Evolutionary conservation across 1,139 yeast genomes (phyloP).

Genomic region (Hemisphaericaspora lyxosophila): DNA sequence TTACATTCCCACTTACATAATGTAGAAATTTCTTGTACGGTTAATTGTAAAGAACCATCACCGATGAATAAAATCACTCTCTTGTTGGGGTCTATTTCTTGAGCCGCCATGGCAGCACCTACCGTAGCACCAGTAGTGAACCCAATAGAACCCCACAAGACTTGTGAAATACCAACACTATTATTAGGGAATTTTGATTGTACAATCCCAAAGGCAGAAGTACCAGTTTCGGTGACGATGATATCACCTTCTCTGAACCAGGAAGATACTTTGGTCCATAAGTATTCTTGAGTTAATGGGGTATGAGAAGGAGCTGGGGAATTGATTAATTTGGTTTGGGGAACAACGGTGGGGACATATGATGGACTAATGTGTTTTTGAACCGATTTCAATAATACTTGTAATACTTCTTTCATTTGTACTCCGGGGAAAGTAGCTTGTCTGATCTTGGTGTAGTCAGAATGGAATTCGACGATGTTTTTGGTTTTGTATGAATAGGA

Average conservation of each 20-base stretch:
- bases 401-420: slow-evolving; percentile 71
- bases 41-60: slow-evolving; percentile 87
- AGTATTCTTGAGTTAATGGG: slow-evolving; percentile 67
- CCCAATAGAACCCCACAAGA: slow-evolving; percentile 90
- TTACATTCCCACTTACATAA: slow-evolving; percentile 72
- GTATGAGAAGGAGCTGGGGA: slow-evolving; percentile 26
- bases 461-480: slow-evolving; percentile 84
- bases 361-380: slow-evolving; percentile 28
- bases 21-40: slow-evolving; percentile 86
- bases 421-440: slow-evolving; percentile 77
- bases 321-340: slow-evolving; percentile 36
- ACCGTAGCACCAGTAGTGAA: slow-evolving; percentile 81
- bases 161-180: slow-evolving; percentile 80
- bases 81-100: slow-evolving; percentile 66
- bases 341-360: slow-evolving; percentile 51
- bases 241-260: slow-evolving; percentile 83
- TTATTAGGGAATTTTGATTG: slow-evolving; percentile 75
- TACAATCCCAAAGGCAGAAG: slow-evolving; percentile 85
- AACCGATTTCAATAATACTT: slow-evolving; percentile 44
- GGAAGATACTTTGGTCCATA: slow-evolving; percentile 73
- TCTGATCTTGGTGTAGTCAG: slow-evolving; percentile 77
- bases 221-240: slow-evolving; percentile 84
- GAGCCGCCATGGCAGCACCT: slow-evolving; percentile 86
- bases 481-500: slow-evolving; percentile 78
- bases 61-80: slow-evolving; percentile 85